A percentile compares a stretch with the other conserved stretches of the same genome.
Evolutionary conservation across 164 flowering plant species (phyloP).

Genomic region (Tetrastigma voinierianum): DNA sequence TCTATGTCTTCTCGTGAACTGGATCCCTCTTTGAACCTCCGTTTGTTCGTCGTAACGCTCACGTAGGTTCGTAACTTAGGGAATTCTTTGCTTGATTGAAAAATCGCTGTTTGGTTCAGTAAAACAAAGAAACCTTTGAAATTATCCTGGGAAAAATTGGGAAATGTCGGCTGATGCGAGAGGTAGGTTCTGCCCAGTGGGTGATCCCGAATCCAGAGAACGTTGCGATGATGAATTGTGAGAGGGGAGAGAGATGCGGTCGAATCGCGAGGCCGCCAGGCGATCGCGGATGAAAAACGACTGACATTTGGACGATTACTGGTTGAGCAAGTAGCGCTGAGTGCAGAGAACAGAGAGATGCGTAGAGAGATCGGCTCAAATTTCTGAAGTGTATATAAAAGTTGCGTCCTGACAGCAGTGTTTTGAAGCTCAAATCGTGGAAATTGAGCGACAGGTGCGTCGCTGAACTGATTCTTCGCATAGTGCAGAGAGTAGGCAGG

Average conservation of each 20-base stretch:
- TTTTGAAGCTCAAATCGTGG: constrained; percentile 45
- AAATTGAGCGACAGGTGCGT: constrained; percentile 42
- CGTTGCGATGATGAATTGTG: constrained; percentile 31
- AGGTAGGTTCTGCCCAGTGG: constrained; percentile 48
- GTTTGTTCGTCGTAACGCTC: no score
- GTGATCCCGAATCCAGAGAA: constrained; percentile 28
- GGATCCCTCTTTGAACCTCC: not conserved
- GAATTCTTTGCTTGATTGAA: not conserved
- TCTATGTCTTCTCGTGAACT: constrained; percentile 61
- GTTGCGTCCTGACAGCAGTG: constrained; percentile 41
- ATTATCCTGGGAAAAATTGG: not conserved
- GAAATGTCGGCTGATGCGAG: constrained; percentile 25
- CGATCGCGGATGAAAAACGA: constrained; percentile 64
- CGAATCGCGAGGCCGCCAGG: constrained; percentile 70
- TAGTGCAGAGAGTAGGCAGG: constrained; percentile 40
- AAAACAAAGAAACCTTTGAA: not conserved
- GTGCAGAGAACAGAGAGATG: constrained; percentile 39
- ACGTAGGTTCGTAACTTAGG: no score
- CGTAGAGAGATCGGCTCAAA: constrained; percentile 20
- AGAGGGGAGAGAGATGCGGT: constrained; percentile 57
- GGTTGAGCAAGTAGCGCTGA: constrained; percentile 28
- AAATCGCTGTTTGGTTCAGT: not conserved
- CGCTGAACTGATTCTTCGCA: constrained; percentile 42
- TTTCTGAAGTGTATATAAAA: constrained; percentile 20
- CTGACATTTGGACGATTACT: constrained; percentile 54